Evolutionary conservation across 225 moss, liverwort and hornwort species (phyloP).

Genomic region (Polytrichum commune): DNA sequence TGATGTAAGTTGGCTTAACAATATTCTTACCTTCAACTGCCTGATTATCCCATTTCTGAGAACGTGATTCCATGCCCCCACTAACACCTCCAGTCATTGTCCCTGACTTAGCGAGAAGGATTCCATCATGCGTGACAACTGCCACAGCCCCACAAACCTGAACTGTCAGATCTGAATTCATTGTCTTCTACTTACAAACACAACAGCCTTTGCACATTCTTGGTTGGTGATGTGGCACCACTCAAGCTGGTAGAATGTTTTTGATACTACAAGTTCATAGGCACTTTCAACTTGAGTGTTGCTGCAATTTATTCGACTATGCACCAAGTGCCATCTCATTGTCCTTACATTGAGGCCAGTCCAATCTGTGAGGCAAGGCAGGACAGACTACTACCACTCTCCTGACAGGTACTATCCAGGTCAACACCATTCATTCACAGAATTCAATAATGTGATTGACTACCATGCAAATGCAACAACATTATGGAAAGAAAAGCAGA

Average conservation of each 20-base stretch:
- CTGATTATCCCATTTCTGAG: conserved; percentile 96
- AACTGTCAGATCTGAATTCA: not conserved
- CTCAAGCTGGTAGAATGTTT: too few species aligned
- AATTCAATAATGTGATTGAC: too few species aligned
- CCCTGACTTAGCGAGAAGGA: conserved; percentile 78
- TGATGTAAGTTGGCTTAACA: not conserved
- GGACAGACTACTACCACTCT: not conserved
- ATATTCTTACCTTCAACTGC: conserved; percentile 72
- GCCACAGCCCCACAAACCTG: conserved; percentile 8
- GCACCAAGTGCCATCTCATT: too few species aligned
- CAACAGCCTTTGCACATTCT: too few species aligned
- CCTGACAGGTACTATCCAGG: not conserved
- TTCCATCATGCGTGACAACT: conserved; percentile 88
- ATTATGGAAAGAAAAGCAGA: not conserved
- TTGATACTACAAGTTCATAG: too few species aligned
- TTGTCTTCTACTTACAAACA: not conserved
- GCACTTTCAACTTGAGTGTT: too few species aligned
- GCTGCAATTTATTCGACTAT: too few species aligned
- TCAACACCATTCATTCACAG: not conserved
- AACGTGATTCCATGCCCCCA: conserved; percentile 87
- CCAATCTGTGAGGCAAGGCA: not conserved
- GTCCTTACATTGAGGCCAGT: not conserved
- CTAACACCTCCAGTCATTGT: conserved; percentile 93
- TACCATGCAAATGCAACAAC: not conserved
- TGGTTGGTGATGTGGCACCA: too few species aligned